Base-by-base conservation (phyloP, 148 eudicot genomes). In the Nepenthes gracilis region DNA sequence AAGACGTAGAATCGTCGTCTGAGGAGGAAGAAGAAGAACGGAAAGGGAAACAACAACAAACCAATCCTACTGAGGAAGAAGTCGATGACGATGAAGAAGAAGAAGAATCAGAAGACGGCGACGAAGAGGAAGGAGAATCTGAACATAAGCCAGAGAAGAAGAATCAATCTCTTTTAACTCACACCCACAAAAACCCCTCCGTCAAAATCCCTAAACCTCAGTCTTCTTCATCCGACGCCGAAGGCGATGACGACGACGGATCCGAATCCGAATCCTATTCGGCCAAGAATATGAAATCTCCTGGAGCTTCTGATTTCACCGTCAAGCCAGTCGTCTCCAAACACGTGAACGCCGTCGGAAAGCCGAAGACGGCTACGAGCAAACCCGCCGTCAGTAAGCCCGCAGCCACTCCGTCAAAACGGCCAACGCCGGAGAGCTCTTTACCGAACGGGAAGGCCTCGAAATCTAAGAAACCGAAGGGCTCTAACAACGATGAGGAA, bases 291-390 rank as follows among this genome's bases (percentile, higher is more conserved):
- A 73, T 35, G 3, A 36, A 47, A 55, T 64, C 78, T 11, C 77
- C 74, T 12, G 47, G 64, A 14, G 62, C 71, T 2, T 62, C 81
- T 1, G 63, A 56, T 48, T 74, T 60, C 33, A 67, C 62, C 5
- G 34, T 72, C 55, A 81, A 72, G 56, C 79, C 80, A 12, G 36
- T 72, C 4, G 64, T 68, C 7, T 61, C 74, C 8, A 61, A 65
- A 36, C 71, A 74, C 33, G 64, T 74, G 73, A 61, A 38, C 10
- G 61, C 9, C 63, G 15, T 53, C 56, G 5, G 40, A 4, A 71
- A 61, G 33, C 66, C 59, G 54, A 58, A 61, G n/a, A 72, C 62
- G 37, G 14, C 64, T 2, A 43, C 60, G 49, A 54, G 73, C 23
- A 69, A 73, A 35, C 51, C 77, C 9, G 56, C 38, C 13, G 36